Evolutionary conservation across 306 rosid genomes (phyloP).

Genomic region (Corylus avellana): DNA sequence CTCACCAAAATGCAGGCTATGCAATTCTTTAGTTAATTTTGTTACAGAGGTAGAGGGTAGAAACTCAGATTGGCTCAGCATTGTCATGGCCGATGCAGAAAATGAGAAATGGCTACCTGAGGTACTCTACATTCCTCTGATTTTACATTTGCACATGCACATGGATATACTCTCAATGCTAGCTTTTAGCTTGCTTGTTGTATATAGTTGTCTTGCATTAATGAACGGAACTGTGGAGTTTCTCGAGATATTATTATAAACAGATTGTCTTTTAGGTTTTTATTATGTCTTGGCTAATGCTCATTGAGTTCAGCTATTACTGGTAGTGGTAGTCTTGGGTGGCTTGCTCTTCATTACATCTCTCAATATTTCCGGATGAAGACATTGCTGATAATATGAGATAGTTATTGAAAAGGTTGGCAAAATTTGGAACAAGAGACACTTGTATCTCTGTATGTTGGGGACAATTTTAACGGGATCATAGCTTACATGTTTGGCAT

Average conservation of each 20-base stretch:
- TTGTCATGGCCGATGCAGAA: conserved; percentile 95
- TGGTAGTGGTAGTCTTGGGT: background rate
- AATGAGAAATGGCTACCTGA: conserved; percentile 84
- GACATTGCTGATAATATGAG: background rate
- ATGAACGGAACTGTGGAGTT: background rate
- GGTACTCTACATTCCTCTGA: conserved; percentile 24
- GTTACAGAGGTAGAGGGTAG: conserved; percentile 65
- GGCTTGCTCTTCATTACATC: background rate
- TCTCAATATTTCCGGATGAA: background rate
- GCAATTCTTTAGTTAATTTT: conserved; percentile 63
- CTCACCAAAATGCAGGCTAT: conserved; percentile 82
- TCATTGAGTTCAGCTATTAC: background rate
- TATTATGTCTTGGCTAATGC: background rate
- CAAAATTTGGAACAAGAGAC: background rate
- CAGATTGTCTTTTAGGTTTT: background rate
- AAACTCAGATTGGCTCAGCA: conserved; percentile 70
- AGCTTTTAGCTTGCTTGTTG: background rate
- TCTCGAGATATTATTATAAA: background rate
- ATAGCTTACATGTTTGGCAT: background rate
- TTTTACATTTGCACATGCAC: background rate
- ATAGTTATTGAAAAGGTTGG: background rate
- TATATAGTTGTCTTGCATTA: background rate
- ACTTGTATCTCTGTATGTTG: background rate
- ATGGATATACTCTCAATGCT: background rate
- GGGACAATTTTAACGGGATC: background rate